A percentile compares a stretch with the other conserved stretches of the same genome.
Conservation (phyloP, 2,329 filamentous ascomycete species). For the Cladosporium sp. region DNA sequence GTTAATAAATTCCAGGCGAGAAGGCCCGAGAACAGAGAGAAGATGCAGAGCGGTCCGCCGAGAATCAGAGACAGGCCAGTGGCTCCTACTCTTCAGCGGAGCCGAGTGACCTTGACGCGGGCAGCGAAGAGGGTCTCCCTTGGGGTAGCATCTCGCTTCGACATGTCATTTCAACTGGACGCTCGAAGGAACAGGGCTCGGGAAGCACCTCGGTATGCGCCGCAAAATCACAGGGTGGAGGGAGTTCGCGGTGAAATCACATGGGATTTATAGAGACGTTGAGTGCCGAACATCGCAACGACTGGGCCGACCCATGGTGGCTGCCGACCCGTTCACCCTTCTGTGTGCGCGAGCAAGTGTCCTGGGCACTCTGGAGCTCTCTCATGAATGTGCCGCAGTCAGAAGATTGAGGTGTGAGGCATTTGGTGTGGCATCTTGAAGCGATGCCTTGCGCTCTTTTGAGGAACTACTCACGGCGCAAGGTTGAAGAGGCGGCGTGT, state of each 20-base stretch:
- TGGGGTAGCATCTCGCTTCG: conserved; percentile 67
- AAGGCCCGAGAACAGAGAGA: conserved; percentile 66
- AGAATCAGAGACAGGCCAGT: conserved; percentile 60
- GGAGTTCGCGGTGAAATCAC: conserved; percentile 35
- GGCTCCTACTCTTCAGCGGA: conserved; percentile 60
- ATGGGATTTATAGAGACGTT: not conserved
- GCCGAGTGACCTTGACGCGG: conserved; percentile 50
- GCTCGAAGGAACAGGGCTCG: conserved; percentile 41
- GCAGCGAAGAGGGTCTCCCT: conserved; percentile 60
- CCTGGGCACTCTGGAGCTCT: not conserved
- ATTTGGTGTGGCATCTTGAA: no score
- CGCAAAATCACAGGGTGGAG: conserved; percentile 33
- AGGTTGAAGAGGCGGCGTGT: no score
- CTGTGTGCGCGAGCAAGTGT: not conserved
- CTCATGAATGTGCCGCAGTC: not conserved
- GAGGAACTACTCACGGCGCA: no score
- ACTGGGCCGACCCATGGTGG: not conserved
- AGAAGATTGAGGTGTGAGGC: not conserved
- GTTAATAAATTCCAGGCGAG: conserved; percentile 50
- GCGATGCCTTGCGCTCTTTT: no score
- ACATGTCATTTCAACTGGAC: conserved; percentile 44
- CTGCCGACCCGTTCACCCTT: not conserved
- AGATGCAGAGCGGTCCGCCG: conserved; percentile 56
- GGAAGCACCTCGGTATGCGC: conserved; percentile 36
- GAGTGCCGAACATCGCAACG: not conserved